A percentile compares a stretch with the other conserved stretches of the same genome.
These are phyloP conservation scores for Coniella vitis DNA, from an alignment of 2,329 filamentous ascomycete species.

Conservation along the genomic window DNA sequence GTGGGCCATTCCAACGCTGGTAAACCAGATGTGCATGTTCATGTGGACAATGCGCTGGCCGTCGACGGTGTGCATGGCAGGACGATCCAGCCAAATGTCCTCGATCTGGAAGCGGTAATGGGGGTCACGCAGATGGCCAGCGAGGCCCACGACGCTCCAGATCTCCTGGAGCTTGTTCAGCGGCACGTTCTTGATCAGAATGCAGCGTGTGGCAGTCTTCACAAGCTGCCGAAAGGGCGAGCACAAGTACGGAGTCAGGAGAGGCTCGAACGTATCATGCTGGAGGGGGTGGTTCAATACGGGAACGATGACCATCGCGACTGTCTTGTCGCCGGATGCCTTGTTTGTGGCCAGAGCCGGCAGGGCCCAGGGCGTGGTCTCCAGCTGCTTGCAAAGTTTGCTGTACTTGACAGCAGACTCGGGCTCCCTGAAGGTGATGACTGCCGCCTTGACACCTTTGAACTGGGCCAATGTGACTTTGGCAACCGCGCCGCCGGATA, in stretches of 20 bases:
- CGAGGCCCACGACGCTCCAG: background rate
- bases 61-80: background rate
- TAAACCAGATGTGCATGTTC: constrained; percentile 9
- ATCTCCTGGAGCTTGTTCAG: background rate
- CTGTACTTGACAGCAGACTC: background rate
- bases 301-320: too few species aligned
- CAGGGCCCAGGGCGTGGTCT: background rate
- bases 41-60: background rate
- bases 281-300: background rate
- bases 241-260: too few species aligned
- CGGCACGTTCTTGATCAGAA: background rate
- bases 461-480: background rate
- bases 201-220: constrained; percentile 1
- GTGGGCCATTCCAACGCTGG: background rate
- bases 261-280: background rate
- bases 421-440: constrained; percentile 7
- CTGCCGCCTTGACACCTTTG: background rate
- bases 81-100: constrained; percentile 8
- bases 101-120: constrained; percentile 10
- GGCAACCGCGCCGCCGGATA: constrained; percentile 1
- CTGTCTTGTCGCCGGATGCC: too few species aligned
- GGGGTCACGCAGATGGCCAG: background rate
- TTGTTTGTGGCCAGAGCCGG: background rate
- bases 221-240: too few species aligned
- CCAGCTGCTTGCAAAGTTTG: background rate